A percentile compares a stretch with the other conserved stretches of the same genome.
Evolutionary conservation across 163 green algal species (phyloP).

Genomic region (Coccomyxa subellipsoidea): DNA sequence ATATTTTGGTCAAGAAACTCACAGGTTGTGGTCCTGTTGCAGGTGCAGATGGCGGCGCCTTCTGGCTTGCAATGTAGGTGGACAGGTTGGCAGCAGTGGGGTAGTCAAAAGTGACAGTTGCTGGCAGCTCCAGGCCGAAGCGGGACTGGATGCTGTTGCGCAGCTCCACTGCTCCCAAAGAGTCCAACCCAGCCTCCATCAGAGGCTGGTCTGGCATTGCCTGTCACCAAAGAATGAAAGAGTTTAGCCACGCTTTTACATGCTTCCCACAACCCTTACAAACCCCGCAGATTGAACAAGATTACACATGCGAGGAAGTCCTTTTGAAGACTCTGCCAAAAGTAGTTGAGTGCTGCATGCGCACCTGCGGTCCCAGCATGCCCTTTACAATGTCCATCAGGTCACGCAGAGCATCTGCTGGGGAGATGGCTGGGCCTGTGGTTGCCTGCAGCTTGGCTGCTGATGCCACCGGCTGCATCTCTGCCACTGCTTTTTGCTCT

Average conservation of each 20-base stretch:
- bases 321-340: too few species aligned
- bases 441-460: neutral
- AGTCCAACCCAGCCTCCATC: constrained; percentile 84
- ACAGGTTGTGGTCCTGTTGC: neutral
- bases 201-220: constrained; percentile 43
- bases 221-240: neutral
- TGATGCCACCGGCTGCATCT: neutral
- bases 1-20: neutral
- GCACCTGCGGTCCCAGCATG: neutral
- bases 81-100: constrained; percentile 58
- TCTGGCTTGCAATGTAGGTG: constrained; percentile 33
- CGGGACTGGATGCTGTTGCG: constrained; percentile 60
- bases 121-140: constrained; percentile 62
- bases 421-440: neutral
- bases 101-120: constrained; percentile 88
- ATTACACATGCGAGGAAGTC: too few species aligned
- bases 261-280: too few species aligned
- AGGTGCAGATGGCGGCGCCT: neutral
- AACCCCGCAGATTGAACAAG: too few species aligned
- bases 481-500: neutral
- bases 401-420: neutral
- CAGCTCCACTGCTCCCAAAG: constrained; percentile 80
- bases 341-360: neutral
- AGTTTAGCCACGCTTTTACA: too few species aligned
- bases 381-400: neutral